Percentiles rank a stretch among this genome's conserved stretches.
Conservation (phyloP, 768 basidiomycete genomes). For the Russula abietina region DNA sequence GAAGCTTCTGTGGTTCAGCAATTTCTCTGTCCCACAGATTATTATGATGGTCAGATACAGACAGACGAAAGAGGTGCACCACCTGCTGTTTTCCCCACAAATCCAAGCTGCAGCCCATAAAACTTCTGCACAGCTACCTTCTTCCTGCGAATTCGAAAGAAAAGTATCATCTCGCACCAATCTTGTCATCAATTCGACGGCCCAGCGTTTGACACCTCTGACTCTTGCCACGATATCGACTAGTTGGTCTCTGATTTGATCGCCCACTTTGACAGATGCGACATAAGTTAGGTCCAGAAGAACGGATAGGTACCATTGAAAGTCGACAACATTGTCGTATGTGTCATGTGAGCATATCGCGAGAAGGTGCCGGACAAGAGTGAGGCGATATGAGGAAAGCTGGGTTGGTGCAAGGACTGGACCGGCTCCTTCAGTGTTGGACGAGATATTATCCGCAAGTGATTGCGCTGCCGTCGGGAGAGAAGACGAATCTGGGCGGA, state of each 20-base stretch:
- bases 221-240: constrained; percentile 86
- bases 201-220: constrained; percentile 63
- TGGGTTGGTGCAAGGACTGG: constrained; percentile 50
- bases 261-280: constrained; percentile 71
- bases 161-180: constrained; percentile 75
- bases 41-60: neutral
- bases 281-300: constrained; percentile 88
- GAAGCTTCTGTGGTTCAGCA: constrained; percentile 66
- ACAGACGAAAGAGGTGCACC: neutral
- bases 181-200: constrained; percentile 78
- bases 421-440: constrained; percentile 33
- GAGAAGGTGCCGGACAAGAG: constrained; percentile 77
- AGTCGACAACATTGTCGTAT: constrained; percentile 85
- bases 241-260: constrained; percentile 73
- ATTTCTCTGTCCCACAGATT: constrained; percentile 49
- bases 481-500: constrained; percentile 47
- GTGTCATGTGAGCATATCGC: constrained; percentile 77
- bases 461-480: constrained; percentile 53
- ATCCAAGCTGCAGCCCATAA: constrained; percentile 96
- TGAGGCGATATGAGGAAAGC: constrained; percentile 80
- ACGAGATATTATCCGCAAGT: constrained; percentile 48
- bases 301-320: constrained; percentile 97
- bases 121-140: constrained; percentile 74
- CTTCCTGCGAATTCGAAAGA: constrained; percentile 57
- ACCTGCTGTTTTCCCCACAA: constrained; percentile 92